These are phyloP conservation scores for Ophiostoma sp. DNA, from an alignment of 2,329 filamentous ascomycete genomes.

Conservation along the genomic window DNA sequence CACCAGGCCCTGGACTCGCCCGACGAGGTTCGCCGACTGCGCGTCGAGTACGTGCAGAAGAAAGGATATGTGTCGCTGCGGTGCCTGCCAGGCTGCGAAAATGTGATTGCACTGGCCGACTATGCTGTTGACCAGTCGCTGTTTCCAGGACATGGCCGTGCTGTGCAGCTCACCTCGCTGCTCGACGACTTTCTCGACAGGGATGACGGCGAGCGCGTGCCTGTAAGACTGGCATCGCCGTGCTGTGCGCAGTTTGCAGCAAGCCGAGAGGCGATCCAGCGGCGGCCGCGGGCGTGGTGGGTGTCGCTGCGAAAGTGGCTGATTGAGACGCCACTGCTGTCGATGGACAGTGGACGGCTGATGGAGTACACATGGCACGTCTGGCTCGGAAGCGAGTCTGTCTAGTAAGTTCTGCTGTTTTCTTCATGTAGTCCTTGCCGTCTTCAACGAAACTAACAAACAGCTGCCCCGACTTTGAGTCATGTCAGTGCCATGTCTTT, in stretches of 20 bases:
- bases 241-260: conserved; percentile 54
- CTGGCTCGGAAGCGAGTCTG: conserved; percentile 29
- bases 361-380: conserved; percentile 52
- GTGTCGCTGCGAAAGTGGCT: conserved; percentile 44
- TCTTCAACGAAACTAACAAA: background rate
- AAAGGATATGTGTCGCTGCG: conserved; percentile 56
- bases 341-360: conserved; percentile 43
- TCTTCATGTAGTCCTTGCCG: background rate
- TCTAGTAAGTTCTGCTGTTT: background rate
- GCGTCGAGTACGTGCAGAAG: conserved; percentile 45
- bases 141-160: background rate
- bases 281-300: conserved; percentile 41
- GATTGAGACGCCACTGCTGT: conserved; percentile 39
- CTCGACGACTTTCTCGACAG: background rate
- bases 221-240: conserved; percentile 37
- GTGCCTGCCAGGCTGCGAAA: conserved; percentile 39
- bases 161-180: background rate
- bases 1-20: conserved; percentile 51
- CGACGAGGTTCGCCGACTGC: conserved; percentile 46
- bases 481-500: background rate
- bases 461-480: background rate
- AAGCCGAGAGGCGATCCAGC: conserved; percentile 39
- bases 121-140: background rate
- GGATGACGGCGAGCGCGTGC: conserved; percentile 29
- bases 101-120: conserved; percentile 27